Base-by-base conservation (phyloP, 2,329 filamentous ascomycete species). In the Arthroderma sp. region DNA sequence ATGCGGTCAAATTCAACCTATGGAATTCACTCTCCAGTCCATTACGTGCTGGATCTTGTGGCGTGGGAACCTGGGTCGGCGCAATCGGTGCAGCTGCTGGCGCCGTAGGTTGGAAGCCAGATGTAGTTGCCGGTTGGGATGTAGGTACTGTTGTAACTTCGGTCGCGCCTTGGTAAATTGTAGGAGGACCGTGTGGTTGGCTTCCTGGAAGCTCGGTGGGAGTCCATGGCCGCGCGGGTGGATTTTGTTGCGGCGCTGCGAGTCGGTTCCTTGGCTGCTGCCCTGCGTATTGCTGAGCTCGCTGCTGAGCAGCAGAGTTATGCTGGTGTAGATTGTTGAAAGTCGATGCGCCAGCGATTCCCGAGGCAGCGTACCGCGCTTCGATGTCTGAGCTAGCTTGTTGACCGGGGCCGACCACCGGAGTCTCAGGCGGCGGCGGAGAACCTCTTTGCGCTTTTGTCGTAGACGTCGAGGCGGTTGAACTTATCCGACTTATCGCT, bases 401-500 rank as follows among this genome's bases (percentile, higher is more conserved):
- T 43, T 71, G 72, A 11, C 77, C 79, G 1, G 83, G 84, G 36
- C 82, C 83, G 29, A 83, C 75, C 49, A 89, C 74, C 30, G 91
- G 86, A 0, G 91, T 96, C 62, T 96, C 89, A 6, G 91, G 91
- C 1, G 91, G 91, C 4, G 91, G 89, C 4, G 91, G 91, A 29
- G 89, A 96, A 37, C 91, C 91, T 54, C 91, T 77, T 58, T 84
- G 88, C 15, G 91, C 91, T 52, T 85, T 80, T 2, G 89, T 95
- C 1, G 91, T 98, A 2, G 88, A 94, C 8, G 81, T 94, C 0
- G 91, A 96, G 9, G 89, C 87, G 5, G 86, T 94, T 2, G 89
- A 95, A 56, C 74, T 77, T 50, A 82, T 68, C 30, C 78, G 70
- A 53, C 78, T 80, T 49, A 81, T 70, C 6, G 70, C 68, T 45